Conservation (phyloP, 306 rosid species). For the Dryas drummondii region DNA sequence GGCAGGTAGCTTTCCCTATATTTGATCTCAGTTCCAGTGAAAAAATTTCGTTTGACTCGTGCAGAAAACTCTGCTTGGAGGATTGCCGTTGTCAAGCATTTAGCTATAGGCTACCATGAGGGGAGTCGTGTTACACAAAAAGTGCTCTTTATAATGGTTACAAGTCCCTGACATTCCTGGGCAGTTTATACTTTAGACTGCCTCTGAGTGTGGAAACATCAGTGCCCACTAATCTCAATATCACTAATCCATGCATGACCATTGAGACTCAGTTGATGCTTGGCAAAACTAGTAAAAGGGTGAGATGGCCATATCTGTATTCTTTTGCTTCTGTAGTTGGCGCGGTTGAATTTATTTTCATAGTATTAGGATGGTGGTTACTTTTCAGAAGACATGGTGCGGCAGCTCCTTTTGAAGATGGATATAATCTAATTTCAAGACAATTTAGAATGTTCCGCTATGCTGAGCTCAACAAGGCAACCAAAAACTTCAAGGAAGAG, state of each 20-base stretch:
- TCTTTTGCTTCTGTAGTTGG: conserved; percentile 1
- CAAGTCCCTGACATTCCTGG: conserved; percentile 19
- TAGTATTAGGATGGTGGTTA: not conserved
- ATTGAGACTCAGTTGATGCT: not conserved
- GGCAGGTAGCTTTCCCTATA: conserved; percentile 40
- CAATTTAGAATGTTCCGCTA: conserved; percentile 24
- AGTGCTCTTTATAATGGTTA: conserved; percentile 27
- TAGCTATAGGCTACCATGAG: conserved; percentile 10
- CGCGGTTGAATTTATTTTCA: not conserved
- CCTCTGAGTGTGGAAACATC: conserved; percentile 18
- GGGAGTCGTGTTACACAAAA: conserved; percentile 33
- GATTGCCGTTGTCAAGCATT: conserved; percentile 39
- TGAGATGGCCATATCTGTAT: conserved; percentile 12
- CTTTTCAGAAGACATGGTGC: conserved; percentile 25
- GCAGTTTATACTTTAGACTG: conserved; percentile 32
- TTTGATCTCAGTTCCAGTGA: conserved; percentile 2
- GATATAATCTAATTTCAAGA: not conserved
- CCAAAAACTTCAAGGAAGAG: conserved; percentile 39
- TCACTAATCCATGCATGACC: not conserved
- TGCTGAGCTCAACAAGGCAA: conserved; percentile 41
- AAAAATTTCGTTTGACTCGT: conserved; percentile 23
- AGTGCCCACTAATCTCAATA: not conserved
- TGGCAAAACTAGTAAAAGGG: not conserved
- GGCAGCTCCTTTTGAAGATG: not conserved
- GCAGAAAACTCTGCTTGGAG: conserved; percentile 29